These are phyloP conservation scores for Eleusine indica DNA, from an alignment of 176 grass and related monocot species.

Conservation along the genomic window DNA sequence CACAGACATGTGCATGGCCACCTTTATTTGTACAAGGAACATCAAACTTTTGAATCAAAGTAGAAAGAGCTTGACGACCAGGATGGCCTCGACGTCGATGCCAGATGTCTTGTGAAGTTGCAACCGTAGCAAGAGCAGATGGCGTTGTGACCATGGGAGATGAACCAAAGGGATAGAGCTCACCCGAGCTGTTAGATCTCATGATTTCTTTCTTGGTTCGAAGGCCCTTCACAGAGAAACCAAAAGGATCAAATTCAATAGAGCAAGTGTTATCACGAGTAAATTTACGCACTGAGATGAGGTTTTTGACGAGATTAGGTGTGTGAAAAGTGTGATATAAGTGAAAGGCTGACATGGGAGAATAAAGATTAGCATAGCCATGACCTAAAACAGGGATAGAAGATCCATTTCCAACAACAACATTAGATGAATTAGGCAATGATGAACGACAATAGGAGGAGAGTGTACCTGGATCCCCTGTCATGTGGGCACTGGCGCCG, in stretches of 20 bases:
- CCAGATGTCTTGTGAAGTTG: background rate
- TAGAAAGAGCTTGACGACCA: background rate
- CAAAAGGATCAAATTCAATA: background rate
- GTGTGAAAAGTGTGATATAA: background rate
- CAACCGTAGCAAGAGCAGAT: background rate
- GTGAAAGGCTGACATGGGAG: too few relatives aligned
- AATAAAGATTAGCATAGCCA: too few relatives aligned
- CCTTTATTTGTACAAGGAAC: background rate
- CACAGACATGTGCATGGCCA: background rate
- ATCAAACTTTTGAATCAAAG: background rate
- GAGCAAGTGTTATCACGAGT: background rate
- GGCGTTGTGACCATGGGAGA: fast-evolving
- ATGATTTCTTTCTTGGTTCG: background rate
- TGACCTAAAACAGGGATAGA: background rate
- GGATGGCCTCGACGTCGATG: background rate
- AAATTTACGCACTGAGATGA: background rate
- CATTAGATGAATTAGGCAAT: background rate
- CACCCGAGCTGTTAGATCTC: background rate
- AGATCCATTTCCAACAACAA: background rate
- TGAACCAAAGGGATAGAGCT: background rate
- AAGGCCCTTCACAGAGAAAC: background rate
- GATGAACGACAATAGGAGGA: background rate
- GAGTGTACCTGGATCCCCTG: too few relatives aligned
- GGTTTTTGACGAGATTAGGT: background rate
- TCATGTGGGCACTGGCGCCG: too few relatives aligned